Evolutionary conservation across 345 rosid genomes (phyloP), one percentile per base, ranked within the genome.

Genomic region (Erodium maritimum): DNA sequence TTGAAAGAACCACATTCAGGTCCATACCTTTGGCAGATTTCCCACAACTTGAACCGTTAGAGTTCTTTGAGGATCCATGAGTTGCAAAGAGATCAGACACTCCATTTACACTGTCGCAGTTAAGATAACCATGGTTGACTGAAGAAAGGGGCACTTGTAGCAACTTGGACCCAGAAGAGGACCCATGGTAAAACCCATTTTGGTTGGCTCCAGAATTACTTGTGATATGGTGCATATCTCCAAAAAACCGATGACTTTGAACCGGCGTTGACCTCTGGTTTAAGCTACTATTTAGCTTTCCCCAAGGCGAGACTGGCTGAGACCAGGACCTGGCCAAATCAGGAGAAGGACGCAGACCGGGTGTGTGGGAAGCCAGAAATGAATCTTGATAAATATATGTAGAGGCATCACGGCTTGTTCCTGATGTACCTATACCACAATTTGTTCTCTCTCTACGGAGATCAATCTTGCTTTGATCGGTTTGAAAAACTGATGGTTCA

Each of bases 261-360:
- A 57, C 77, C 14, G 87, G 59, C 58, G 77, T 55, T n/a, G 86
- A 53, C 65, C 65, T 83, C 79, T 83, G 89, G 76, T 58, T 78
- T 67, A 80, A 74, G 68, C 74, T 72, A 67, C 65, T 66, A 58
- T 65, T 67, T 69, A 73, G 69, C 61, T 77, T 84, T 61, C 83
- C 91, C 81, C 79, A 81, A 68, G 85, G 64, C 56, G 82, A 69
- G 77, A 71, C 69, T 37, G 83, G 68, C 52, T 71, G 75, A 64
- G 82, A 66, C 87, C 82, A 82, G 33, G 88, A 61, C 68, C 73
- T 81, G 63, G 73, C 71, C 51, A 71, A 56, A 64, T 76, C 85
- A 70, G 81, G 64, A 55, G 71, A 59, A 21, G 61, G 79, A 63
- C 65, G 65, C 56, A 72, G 70, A 67, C 69, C 77, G 21, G 80